Base-by-base conservation (phyloP, 225 moss, liverwort and hornwort species). In the Anthoceros angustus region DNA sequence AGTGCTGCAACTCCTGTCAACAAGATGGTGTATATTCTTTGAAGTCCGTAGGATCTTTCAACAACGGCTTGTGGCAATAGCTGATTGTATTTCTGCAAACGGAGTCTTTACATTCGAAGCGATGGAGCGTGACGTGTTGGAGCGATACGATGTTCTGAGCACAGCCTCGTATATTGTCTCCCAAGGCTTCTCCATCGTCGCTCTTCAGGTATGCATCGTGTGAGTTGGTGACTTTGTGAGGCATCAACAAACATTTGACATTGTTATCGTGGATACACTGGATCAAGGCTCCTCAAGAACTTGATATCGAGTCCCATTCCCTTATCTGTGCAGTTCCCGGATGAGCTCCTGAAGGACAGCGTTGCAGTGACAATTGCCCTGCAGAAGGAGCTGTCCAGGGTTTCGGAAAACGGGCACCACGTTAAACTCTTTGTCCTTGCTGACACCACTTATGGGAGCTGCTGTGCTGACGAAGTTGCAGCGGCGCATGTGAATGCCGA, bases 401-500 rank as follows among this genome's bases (percentile, higher is more conserved):
- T 20, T 18, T 55, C 55, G 23, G 14, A 9, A 6, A 15, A 74
- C 45, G 72, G 66, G 5, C 72, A 69, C 61, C 70, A 43, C 25
- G 64, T 77, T 7, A 71, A 73, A 21, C 74, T 98, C 6, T 98
- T 87, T 68, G 92, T 98, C 39, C 87, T 92, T 89, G 98, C 89
- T 2, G 98, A 98, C 68, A 92, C 92, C 42, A 91, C 88, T 5
- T 92, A 87, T 65, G 98, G 98, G 63, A 92, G 98, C 72, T 98
- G 98, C 71, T 98, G 98, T 74, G 92, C 87, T 6, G 98, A 98
- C 41, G 98, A 98, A 73, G 76, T 98, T 8, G 92, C 92, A 25
- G 92, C 98, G 61, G 91, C 88, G 67, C 98, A 92, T 69, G 87
- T 87, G 61, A 91, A 98, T 70, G 98, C 89, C 1, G 84, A 98